Conservation (phyloP, 2,329 filamentous ascomycete genomes). For the Tothia fuscella region DNA sequence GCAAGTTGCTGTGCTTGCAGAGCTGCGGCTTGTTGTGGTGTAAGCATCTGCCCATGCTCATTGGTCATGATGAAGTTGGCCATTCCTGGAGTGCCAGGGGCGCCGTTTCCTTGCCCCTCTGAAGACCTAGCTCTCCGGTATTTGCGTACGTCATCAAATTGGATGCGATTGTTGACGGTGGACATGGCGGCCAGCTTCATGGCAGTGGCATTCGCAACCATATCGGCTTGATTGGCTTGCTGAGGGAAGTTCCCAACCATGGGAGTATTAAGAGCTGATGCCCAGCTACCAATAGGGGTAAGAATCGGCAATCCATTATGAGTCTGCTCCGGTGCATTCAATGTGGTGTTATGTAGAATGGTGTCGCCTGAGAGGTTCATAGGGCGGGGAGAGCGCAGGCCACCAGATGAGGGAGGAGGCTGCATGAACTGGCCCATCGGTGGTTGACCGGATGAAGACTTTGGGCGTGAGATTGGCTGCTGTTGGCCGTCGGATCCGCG, state of each 20-base stretch:
- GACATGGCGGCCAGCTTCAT: conserved; percentile 97
- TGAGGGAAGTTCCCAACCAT: conserved; percentile 76
- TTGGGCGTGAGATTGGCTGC: conserved; percentile 50
- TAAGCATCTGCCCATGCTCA: conserved; percentile 79
- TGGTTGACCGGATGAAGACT: conserved; percentile 64
- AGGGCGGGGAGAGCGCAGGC: conserved; percentile 69
- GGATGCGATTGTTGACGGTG: conserved; percentile 96
- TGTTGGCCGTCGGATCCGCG: conserved; percentile 40
- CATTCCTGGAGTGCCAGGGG: conserved; percentile 45
- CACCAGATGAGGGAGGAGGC: conserved; percentile 61
- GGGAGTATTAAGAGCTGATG: conserved; percentile 95
- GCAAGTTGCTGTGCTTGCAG: conserved; percentile 67
- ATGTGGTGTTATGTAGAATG: conserved; percentile 72
- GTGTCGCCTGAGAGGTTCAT: conserved; percentile 52
- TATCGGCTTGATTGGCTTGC: conserved; percentile 68
- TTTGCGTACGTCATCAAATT: conserved; percentile 91
- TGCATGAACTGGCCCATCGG: conserved; percentile 93
- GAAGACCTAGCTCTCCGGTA: conserved; percentile 86
- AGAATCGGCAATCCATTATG: conserved; percentile 65
- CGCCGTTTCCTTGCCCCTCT: conserved; percentile 55
- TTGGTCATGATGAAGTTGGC: conserved; percentile 89
- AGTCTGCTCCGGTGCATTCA: conserved; percentile 59
- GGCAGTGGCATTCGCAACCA: conserved; percentile 96
- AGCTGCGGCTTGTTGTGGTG: conserved; percentile 39
- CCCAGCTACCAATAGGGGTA: conserved; percentile 92